phyloP scores from a whole-genome alignment of 257 asterid species.

The Vinca minor region DNA sequence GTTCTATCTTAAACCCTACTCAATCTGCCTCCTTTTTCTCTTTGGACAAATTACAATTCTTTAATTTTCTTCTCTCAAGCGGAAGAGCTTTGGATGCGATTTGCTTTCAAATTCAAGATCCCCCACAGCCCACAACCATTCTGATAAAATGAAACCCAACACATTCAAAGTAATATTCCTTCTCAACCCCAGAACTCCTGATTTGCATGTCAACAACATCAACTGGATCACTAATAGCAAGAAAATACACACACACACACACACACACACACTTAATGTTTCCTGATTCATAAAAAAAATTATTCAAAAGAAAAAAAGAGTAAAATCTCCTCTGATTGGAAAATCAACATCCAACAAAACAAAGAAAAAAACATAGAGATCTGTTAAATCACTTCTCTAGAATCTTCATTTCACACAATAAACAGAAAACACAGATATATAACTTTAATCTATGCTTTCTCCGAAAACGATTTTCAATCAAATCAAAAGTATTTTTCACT shows the following conservation, averaged over 20 bases:
- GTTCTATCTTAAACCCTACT: background rate
- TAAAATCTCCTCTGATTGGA: background rate
- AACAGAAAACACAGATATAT: background rate
- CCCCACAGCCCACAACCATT: background rate
- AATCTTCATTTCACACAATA: slow-evolving; percentile 2
- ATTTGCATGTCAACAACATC: background rate
- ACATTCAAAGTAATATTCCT: background rate
- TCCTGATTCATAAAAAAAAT: too few relatives aligned
- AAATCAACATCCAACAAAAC: background rate
- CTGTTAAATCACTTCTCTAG: background rate
- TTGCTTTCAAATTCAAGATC: background rate
- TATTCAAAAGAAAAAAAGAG: too few relatives aligned
- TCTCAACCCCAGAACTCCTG: background rate
- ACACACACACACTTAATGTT: background rate
- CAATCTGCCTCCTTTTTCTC: background rate
- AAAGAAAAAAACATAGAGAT: background rate
- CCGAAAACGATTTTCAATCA: background rate
- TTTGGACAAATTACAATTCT: too few relatives aligned
- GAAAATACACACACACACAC: background rate
- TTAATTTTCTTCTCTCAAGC: too few relatives aligned
- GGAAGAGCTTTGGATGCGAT: too few relatives aligned
- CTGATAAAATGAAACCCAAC: background rate
- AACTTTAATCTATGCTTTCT: background rate
- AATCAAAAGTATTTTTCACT: too few relatives aligned
- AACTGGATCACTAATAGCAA: background rate